phyloP scores from a whole-genome alignment of 768 basidiomycete species.

The Arthromyces matolae region DNA sequence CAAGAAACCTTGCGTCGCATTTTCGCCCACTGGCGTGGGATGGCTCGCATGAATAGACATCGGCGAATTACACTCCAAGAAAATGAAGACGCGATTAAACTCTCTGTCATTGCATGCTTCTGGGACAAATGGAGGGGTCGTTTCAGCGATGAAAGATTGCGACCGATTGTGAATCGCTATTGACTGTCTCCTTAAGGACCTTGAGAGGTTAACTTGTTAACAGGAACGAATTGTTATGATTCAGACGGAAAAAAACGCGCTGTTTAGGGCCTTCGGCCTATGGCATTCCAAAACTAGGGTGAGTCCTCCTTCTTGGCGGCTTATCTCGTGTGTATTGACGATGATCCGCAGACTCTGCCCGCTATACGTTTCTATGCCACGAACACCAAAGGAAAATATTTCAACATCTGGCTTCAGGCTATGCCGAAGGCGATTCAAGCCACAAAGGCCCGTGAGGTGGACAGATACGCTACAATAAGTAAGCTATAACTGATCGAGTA shows the following conservation, averaged over 20 bases:
- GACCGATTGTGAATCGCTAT: slow-evolving; percentile 51
- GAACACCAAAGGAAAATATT: slow-evolving; percentile 55
- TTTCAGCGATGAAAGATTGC: slow-evolving; percentile 60
- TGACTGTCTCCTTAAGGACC: background rate
- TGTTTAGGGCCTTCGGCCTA: slow-evolving; percentile 64
- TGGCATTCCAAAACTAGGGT: slow-evolving; percentile 80
- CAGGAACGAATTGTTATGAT: slow-evolving; percentile 60
- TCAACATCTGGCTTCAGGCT: slow-evolving; percentile 61
- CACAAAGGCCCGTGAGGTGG: slow-evolving; percentile 60
- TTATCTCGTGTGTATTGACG: background rate
- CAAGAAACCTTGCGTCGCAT: slow-evolving; percentile 63
- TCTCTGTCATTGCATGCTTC: slow-evolving; percentile 43
- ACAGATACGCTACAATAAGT: slow-evolving; percentile 57
- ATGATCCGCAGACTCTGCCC: slow-evolving; percentile 56
- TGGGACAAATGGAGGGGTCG: slow-evolving; percentile 84
- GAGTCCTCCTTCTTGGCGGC: slow-evolving; percentile 15
- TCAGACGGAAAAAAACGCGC: slow-evolving; percentile 54
- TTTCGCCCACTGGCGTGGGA: slow-evolving; percentile 68
- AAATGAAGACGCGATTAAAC: slow-evolving; percentile 60
- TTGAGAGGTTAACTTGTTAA: slow-evolving; percentile 4
- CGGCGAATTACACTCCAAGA: slow-evolving; percentile 55
- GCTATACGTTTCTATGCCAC: slow-evolving; percentile 74
- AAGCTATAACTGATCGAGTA: slow-evolving; percentile 25
- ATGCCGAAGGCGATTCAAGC: slow-evolving; percentile 69
- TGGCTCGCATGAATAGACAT: slow-evolving; percentile 57